Evolutionary conservation across 148 eudicot species (phyloP).

Genomic region (Hydrangea macrophylla): DNA sequence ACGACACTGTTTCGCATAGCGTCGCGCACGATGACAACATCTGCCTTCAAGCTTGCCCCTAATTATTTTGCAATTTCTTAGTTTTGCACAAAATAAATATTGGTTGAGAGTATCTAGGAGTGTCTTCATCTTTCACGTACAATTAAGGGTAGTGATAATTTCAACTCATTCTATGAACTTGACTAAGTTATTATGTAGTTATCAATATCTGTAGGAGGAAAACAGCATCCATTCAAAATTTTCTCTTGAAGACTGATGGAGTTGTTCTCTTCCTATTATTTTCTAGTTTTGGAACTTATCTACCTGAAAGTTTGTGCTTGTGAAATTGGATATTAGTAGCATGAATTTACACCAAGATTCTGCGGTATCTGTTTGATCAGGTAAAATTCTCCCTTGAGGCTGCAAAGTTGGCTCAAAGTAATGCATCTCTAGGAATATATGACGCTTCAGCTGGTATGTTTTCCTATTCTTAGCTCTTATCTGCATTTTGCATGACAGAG

Average conservation of each 20-base stretch:
- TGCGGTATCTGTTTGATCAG: slow-evolving; percentile 35
- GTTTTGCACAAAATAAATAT: no score
- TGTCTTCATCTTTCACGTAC: no score
- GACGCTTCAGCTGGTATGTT: slow-evolving; percentile 76
- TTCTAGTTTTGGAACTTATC: background rate
- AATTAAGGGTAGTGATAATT: background rate
- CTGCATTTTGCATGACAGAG: background rate
- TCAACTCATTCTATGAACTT: background rate
- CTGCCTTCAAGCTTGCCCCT: no score
- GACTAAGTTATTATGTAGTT: no score
- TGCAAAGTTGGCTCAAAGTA: slow-evolving; percentile 65
- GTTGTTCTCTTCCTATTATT: background rate
- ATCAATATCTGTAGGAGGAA: no score
- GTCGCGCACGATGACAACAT: no score
- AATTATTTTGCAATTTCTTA: no score
- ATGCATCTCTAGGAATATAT: slow-evolving; percentile 69
- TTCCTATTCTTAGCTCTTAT: no score
- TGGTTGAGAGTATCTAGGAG: no score
- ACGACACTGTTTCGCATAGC: no score
- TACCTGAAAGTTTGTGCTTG: background rate
- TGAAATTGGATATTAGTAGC: background rate
- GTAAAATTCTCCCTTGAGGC: slow-evolving; percentile 81
- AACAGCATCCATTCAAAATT: no score
- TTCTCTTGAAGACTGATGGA: no score
- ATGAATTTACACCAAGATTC: background rate